Evolutionary conservation across 768 basidiomycete genomes (phyloP).

Genomic region (Termitomyces sp.): DNA sequence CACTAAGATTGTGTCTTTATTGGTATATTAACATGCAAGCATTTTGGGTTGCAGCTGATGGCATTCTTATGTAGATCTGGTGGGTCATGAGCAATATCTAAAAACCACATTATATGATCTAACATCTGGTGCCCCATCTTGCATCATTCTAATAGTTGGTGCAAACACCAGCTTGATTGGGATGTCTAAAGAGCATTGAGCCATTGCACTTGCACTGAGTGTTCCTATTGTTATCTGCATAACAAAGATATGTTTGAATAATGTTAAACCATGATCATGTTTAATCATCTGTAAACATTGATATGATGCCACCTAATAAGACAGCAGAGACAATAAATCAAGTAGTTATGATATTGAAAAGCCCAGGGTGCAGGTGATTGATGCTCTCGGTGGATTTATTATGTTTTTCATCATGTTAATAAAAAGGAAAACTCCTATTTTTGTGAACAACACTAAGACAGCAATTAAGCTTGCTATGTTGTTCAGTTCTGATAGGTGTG

Average conservation of each 20-base stretch:
- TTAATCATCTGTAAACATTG: conserved; percentile 52
- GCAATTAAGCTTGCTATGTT: conserved; percentile 75
- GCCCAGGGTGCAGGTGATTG: conserved; percentile 84
- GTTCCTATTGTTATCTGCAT: conserved; percentile 93
- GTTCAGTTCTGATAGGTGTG: conserved; percentile 71
- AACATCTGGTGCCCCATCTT: conserved; percentile 91
- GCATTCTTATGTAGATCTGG: conserved; percentile 58
- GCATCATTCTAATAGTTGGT: conserved; percentile 90
- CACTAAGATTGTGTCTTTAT: conserved; percentile 95
- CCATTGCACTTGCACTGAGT: conserved; percentile 89
- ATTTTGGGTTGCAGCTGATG: background rate
- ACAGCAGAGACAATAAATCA: conserved; percentile 91
- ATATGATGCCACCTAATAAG: conserved; percentile 95
- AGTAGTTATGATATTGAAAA: conserved; percentile 86
- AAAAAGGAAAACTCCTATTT: conserved; percentile 76
- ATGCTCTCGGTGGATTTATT: background rate
- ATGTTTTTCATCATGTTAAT: background rate
- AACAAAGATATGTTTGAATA: conserved; percentile 63
- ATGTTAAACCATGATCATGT: background rate
- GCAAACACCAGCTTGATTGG: conserved; percentile 90
- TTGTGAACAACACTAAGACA: conserved; percentile 77
- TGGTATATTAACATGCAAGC: conserved; percentile 35
- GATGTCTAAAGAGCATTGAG: conserved; percentile 95
- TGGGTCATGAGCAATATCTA: conserved; percentile 90
- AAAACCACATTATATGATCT: conserved; percentile 94